phyloP scores from a whole-genome alignment of 2,329 filamentous ascomycete species.

The Fusarium sp. region DNA sequence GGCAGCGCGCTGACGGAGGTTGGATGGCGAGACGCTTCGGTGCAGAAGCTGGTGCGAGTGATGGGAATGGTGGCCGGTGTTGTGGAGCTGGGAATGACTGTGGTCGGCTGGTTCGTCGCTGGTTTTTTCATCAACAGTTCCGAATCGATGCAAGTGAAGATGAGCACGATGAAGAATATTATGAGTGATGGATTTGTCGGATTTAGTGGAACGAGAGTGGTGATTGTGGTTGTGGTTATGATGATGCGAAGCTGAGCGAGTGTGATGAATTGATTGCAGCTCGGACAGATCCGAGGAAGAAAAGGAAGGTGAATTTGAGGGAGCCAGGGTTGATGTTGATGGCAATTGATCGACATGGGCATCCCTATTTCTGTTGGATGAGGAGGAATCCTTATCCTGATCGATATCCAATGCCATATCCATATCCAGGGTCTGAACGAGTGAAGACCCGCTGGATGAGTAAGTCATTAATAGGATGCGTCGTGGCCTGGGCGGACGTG shows the following conservation, averaged over 20 bases:
- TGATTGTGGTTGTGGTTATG: conserved; percentile 16
- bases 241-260: conserved; percentile 29
- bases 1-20: conserved; percentile 37
- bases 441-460: conserved; percentile 52
- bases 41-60: conserved; percentile 40
- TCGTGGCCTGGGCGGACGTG: conserved; percentile 44
- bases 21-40: conserved; percentile 27
- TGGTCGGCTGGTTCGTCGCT: conserved; percentile 24
- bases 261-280: conserved; percentile 23
- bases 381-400: conserved; percentile 28
- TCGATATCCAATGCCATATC: conserved; percentile 41
- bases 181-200: conserved; percentile 13
- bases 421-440: conserved; percentile 51
- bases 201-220: conserved; percentile 33
- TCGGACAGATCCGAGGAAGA: conserved; percentile 34
- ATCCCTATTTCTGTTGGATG: conserved; percentile 26
- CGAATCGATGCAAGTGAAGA: conserved; percentile 31
- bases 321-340: conserved; percentile 34
- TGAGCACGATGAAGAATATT: conserved; percentile 32
- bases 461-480: conserved; percentile 49
- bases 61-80: conserved; percentile 42
- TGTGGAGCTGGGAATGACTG: conserved; percentile 25
- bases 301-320: conserved; percentile 36
- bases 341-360: conserved; percentile 42
- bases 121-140: conserved; percentile 27